Conservation (phyloP, 164 flowering plant genomes). For the Sextonia rubra region DNA sequence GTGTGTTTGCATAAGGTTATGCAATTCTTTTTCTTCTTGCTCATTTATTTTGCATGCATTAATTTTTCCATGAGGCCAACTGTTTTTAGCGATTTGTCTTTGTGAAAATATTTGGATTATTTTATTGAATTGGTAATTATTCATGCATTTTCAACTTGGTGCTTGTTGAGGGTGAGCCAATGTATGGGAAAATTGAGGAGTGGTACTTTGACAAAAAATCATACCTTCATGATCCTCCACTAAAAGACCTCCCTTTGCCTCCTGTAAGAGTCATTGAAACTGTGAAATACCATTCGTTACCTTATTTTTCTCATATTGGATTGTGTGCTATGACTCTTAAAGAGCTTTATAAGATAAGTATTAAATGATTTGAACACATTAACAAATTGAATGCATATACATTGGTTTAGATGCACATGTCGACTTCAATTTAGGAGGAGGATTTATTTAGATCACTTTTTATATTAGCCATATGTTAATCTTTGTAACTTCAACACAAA, state of each 20-base stretch:
- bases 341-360: too few species aligned
- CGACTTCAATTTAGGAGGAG: too few species aligned
- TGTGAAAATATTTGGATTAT: background rate
- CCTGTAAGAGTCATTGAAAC: constrained; percentile 98
- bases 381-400: too few species aligned
- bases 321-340: background rate
- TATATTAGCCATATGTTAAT: too few species aligned
- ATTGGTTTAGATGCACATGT: too few species aligned
- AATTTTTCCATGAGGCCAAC: too few species aligned
- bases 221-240: constrained; percentile 59
- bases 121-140: background rate
- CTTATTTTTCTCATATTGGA: background rate
- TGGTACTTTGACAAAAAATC: constrained; percentile 98
- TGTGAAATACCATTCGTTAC: constrained; percentile 65
- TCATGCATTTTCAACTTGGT: constrained; percentile 4
- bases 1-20: background rate
- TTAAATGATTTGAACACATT: too few species aligned
- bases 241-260: constrained; percentile 70
- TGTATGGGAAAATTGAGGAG: constrained; percentile 81
- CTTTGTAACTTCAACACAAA: too few species aligned
- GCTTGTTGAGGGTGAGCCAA: constrained; percentile 75
- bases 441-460: too few species aligned
- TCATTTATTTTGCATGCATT: too few species aligned
- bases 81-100: too few species aligned
- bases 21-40: too few species aligned